These are phyloP conservation scores for Solanum bulbocastanum DNA, from an alignment of 257 asterid genomes.

Conservation along the genomic window DNA sequence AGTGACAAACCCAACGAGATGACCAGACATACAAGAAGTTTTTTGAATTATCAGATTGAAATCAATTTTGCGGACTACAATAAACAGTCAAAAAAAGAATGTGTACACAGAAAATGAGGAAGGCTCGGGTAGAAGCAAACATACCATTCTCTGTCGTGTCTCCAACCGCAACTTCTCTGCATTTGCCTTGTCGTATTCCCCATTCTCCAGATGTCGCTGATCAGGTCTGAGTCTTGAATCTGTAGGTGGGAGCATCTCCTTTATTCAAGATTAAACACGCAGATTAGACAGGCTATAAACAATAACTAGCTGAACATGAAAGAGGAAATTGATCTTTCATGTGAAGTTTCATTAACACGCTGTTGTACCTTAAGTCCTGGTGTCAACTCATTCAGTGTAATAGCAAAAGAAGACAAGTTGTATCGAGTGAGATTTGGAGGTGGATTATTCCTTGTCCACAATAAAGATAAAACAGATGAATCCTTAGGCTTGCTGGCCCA, in stretches of 20 bases:
- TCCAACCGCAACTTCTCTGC: conserved; percentile 79
- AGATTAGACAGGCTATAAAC: conserved; percentile 41
- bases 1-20: background rate
- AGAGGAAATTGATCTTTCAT: background rate
- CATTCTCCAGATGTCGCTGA: conserved; percentile 81
- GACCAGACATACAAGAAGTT: background rate
- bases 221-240: conserved; percentile 95
- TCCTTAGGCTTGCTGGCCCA: conserved; percentile 45
- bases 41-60: background rate
- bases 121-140: background rate
- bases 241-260: conserved; percentile 97
- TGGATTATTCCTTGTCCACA: conserved; percentile 66
- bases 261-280: conserved; percentile 37
- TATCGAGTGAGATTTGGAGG: conserved; percentile 61
- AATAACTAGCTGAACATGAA: conserved; percentile 13
- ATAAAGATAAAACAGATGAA: conserved; percentile 35
- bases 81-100: background rate
- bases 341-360: background rate
- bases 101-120: background rate
- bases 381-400: conserved; percentile 74
- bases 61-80: background rate
- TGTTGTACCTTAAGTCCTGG: conserved; percentile 71
- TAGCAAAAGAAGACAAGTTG: conserved; percentile 74
- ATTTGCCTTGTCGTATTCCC: conserved; percentile 86
- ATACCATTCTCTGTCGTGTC: conserved; percentile 82